phyloP scores from a whole-genome alignment of 768 basidiomycete genomes.

The Mycena galericulata region DNA sequence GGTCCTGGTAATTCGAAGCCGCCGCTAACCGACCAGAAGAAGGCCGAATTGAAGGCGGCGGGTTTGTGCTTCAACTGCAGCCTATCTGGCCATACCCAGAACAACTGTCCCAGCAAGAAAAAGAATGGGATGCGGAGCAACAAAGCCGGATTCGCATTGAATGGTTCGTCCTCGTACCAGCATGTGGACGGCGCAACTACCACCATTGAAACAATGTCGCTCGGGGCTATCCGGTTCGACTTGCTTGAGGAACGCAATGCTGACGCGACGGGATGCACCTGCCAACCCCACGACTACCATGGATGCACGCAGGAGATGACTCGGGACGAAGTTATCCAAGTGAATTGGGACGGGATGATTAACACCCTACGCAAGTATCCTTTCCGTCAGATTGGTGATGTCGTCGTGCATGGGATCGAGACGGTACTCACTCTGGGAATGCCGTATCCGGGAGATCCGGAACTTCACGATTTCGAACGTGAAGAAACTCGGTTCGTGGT shows the following conservation, averaged over 20 bases:
- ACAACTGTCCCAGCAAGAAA: too few species aligned
- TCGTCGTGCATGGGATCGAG: neutral
- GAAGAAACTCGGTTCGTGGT: neutral
- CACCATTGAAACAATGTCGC: neutral
- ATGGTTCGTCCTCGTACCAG: neutral
- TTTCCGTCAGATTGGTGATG: neutral
- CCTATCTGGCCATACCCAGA: too few species aligned
- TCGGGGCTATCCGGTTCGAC: neutral
- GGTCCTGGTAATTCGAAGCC: neutral
- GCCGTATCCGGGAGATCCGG: neutral
- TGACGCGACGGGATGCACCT: neutral
- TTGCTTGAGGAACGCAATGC: neutral
- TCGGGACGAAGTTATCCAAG: neutral
- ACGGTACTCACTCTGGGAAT: neutral
- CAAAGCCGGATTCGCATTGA: too few species aligned
- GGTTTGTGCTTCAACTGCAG: neutral
- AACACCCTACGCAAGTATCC: neutral
- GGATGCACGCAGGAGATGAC: neutral
- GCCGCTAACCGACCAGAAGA: neutral
- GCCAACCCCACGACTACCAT: too few species aligned
- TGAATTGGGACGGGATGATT: neutral
- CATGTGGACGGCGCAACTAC: neutral
- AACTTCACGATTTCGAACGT: neutral
- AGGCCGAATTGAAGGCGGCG: neutral
- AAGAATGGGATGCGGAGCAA: too few species aligned